These are phyloP conservation scores for Cicer arietinum DNA, from an alignment of 306 rosid genomes.

Conservation along the genomic window DNA sequence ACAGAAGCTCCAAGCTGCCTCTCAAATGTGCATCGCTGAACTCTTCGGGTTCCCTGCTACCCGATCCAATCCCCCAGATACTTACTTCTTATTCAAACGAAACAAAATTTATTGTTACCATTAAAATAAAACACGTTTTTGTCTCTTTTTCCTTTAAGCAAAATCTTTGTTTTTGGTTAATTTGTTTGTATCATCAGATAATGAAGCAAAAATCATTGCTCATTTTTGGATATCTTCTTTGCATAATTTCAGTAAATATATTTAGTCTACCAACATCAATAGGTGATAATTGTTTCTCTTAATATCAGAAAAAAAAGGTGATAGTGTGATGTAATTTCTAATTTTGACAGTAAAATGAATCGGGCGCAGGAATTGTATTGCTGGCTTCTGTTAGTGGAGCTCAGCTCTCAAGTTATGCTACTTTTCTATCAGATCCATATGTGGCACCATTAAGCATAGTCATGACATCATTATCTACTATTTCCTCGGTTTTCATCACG, in stretches of 20 bases:
- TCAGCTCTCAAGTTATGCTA: constrained; percentile 96
- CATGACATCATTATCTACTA: constrained; percentile 92
- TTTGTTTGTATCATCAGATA: constrained; percentile 51
- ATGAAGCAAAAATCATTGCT: constrained; percentile 48
- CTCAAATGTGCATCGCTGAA: constrained; percentile 47
- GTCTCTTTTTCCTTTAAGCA: neutral
- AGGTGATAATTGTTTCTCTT: constrained; percentile 49
- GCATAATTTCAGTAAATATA: constrained; percentile 63
- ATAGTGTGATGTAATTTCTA: constrained; percentile 35
- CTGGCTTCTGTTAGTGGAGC: constrained; percentile 97
- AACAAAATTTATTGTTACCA: neutral
- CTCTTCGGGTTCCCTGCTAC: constrained; percentile 44
- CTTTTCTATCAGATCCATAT: constrained; percentile 81
- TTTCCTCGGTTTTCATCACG: constrained; percentile 84
- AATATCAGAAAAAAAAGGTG: constrained; percentile 5
- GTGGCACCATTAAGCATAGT: constrained; percentile 94
- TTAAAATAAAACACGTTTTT: neutral
- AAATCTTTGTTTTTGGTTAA: constrained; percentile 9
- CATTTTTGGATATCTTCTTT: constrained; percentile 70
- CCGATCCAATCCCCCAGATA: constrained; percentile 60
- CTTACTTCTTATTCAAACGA: neutral
- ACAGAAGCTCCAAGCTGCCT: constrained; percentile 39
- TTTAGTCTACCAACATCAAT: constrained; percentile 81
- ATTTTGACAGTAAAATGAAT: constrained; percentile 49
- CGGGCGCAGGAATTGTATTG: constrained; percentile 92